Percentiles rank a stretch among this genome's conserved stretches.
These are phyloP conservation scores for Penicillium verrucosum DNA, from an alignment of 2,329 filamentous ascomycete genomes.

Conservation along the genomic window DNA sequence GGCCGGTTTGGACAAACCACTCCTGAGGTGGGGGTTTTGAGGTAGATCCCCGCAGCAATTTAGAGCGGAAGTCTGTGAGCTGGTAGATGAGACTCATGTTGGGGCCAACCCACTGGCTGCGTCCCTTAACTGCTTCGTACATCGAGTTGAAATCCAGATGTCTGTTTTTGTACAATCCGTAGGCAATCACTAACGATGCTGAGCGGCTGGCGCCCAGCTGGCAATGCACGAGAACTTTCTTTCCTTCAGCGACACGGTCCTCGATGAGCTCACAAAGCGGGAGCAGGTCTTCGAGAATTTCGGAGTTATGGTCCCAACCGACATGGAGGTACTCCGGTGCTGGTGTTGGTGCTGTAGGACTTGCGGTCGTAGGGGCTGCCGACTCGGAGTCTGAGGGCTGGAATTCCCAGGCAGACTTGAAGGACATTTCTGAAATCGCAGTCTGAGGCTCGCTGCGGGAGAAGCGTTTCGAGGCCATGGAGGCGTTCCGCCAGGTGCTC, in stretches of 20 bases:
- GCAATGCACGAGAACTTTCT: conserved; percentile 62
- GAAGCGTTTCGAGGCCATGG: conserved; percentile 31
- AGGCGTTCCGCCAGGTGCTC: conserved; percentile 50
- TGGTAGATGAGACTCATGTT: conserved; percentile 70
- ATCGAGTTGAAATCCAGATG: conserved; percentile 62
- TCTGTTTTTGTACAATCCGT: conserved; percentile 62
- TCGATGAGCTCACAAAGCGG: conserved; percentile 61
- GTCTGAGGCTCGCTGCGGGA: conserved; percentile 44
- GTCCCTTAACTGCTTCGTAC: conserved; percentile 61
- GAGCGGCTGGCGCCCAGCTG: conserved; percentile 64
- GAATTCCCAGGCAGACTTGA: conserved; percentile 50
- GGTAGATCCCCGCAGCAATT: conserved; percentile 33
- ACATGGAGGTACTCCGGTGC: conserved; percentile 65
- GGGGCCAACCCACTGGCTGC: conserved; percentile 65
- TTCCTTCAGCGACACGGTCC: conserved; percentile 54
- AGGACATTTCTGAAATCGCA: conserved; percentile 45
- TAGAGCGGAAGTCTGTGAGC: conserved; percentile 59
- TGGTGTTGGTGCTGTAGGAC: conserved; percentile 28
- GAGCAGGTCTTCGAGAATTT: conserved; percentile 61
- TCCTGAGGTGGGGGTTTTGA: conserved; percentile 34
- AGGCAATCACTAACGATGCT: conserved; percentile 64
- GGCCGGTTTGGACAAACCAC: conserved; percentile 33
- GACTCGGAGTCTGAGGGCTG: conserved; percentile 30
- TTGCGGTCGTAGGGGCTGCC: conserved; percentile 32
- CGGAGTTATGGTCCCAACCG: conserved; percentile 65